These are phyloP conservation scores for Xerocomus amazonicus DNA, from an alignment of 1,284 basidiomycete genomes.

Conservation along the genomic window DNA sequence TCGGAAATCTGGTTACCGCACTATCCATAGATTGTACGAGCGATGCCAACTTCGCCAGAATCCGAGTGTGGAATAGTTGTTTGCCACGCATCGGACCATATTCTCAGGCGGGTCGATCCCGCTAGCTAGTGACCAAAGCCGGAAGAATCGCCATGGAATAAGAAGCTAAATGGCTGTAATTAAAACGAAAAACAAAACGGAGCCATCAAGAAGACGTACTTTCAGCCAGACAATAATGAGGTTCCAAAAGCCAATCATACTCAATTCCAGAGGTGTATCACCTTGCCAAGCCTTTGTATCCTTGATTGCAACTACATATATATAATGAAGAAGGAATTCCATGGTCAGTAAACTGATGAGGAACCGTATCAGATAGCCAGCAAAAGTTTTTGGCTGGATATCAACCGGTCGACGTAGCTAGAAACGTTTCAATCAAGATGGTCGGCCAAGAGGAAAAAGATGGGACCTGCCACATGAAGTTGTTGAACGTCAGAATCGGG, in stretches of 20 bases:
- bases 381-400: constrained; percentile 36
- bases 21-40: constrained; percentile 95
- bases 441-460: neutral
- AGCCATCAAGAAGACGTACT: constrained; percentile 43
- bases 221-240: constrained; percentile 96
- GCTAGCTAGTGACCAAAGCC: constrained; percentile 89
- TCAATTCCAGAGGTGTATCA: constrained; percentile 75
- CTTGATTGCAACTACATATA: constrained; percentile 98
- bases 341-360: constrained; percentile 61
- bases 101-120: constrained; percentile 96
- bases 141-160: constrained; percentile 96
- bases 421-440: neutral
- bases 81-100: constrained; percentile 98
- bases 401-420: constrained; percentile 54
- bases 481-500: constrained; percentile 95
- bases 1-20: constrained; percentile 52
- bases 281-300: constrained; percentile 76
- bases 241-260: constrained; percentile 98
- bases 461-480: constrained; percentile 87
- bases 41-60: constrained; percentile 99
- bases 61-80: constrained; percentile 91
- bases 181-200: neutral
- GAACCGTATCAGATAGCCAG: constrained; percentile 73
- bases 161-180: constrained; percentile 59
- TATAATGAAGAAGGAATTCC: constrained; percentile 90